Evolutionary conservation across 1,284 basidiomycete genomes (phyloP).

Genomic region (Trametes pubescens): DNA sequence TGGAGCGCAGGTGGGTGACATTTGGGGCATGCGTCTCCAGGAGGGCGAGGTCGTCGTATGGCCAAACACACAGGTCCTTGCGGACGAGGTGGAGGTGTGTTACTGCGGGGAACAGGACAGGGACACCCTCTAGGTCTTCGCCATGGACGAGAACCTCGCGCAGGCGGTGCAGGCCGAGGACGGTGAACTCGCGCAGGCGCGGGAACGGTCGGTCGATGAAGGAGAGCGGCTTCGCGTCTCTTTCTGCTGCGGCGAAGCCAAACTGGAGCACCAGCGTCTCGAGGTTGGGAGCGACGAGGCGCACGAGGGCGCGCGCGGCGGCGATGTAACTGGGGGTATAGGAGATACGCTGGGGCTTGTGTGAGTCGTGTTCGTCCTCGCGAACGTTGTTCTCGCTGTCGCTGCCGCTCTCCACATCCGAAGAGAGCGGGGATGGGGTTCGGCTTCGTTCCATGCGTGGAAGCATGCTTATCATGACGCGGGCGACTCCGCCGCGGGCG

Average conservation of each 20-base stretch:
- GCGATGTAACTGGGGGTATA: not conserved
- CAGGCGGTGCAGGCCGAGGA: not conserved
- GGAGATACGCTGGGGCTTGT: not conserved
- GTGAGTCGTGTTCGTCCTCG: too few relatives aligned
- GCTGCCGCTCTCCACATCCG: too few relatives aligned
- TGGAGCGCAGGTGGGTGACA: not conserved
- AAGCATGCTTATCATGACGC: too few relatives aligned
- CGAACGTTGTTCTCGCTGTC: too few relatives aligned
- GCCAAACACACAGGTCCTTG: not conserved
- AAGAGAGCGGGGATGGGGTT: too few relatives aligned
- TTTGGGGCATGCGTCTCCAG: not conserved
- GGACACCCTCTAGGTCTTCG: not conserved
- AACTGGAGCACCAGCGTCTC: slow-evolving; percentile 8
- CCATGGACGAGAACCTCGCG: not conserved
- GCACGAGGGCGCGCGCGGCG: not conserved
- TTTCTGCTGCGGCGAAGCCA: not conserved
- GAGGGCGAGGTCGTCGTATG: not conserved
- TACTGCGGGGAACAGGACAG: not conserved
- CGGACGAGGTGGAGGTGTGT: not conserved
- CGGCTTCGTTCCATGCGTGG: too few relatives aligned
- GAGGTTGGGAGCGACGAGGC: not conserved
- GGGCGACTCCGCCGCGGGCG: too few relatives aligned
- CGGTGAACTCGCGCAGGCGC: not conserved
- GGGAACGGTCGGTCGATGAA: not conserved
- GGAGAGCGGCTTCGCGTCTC: not conserved